A percentile compares a stretch with the other conserved stretches of the same genome.
These are phyloP conservation scores for Scedosporium dehoogii DNA, from an alignment of 2,329 filamentous ascomycete genomes.

Conservation along the genomic window DNA sequence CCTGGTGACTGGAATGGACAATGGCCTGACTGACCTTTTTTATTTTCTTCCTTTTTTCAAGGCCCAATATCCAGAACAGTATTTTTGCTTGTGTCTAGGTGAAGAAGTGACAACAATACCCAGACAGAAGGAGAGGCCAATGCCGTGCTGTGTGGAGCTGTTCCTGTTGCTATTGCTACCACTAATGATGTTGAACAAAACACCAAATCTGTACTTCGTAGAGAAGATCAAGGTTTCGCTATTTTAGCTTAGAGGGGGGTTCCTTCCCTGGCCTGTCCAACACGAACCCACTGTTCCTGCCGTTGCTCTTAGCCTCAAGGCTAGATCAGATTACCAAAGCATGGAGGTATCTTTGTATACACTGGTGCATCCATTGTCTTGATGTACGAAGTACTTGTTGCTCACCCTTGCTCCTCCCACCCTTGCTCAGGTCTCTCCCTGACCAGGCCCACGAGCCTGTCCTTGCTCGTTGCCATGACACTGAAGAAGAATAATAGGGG, in stretches of 20 bases:
- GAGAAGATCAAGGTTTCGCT: not conserved
- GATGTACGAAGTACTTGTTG: too few species aligned
- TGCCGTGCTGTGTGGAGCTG: not conserved
- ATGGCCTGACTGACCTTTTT: not conserved
- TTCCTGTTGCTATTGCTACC: too few species aligned
- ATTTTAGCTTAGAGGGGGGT: not conserved
- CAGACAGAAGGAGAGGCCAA: not conserved
- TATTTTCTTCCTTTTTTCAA: not conserved
- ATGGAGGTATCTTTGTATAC: not conserved
- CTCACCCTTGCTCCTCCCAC: not conserved
- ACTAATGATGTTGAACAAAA: too few species aligned
- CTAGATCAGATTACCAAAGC: not conserved
- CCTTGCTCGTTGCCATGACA: not conserved
- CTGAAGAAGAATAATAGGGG: not conserved
- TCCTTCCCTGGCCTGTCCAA: not conserved
- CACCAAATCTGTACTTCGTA: too few species aligned
- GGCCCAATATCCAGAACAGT: not conserved
- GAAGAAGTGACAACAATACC: not conserved
- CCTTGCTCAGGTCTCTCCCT: not conserved
- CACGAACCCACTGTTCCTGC: not conserved
- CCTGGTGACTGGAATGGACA: not conserved
- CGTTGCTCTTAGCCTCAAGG: not conserved
- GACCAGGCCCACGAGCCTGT: not conserved
- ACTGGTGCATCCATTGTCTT: too few species aligned
- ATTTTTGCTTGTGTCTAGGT: not conserved